These are phyloP conservation scores for Microbotryum violaceum DNA, from an alignment of 1,284 basidiomycete species.

Conservation along the genomic window DNA sequence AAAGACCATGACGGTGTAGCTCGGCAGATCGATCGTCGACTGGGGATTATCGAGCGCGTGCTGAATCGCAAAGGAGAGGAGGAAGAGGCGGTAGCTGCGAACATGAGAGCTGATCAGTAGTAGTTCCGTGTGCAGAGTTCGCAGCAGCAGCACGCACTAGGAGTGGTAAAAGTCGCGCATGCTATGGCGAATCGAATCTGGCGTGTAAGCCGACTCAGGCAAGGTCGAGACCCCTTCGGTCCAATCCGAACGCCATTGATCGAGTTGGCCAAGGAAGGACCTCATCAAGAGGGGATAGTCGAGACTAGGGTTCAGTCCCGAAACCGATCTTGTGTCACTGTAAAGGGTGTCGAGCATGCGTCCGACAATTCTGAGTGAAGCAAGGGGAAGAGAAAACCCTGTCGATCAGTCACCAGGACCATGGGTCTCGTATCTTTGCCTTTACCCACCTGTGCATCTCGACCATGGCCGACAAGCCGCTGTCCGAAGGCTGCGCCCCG, in stretches of 20 bases:
- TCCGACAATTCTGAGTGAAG: slow-evolving; percentile 8
- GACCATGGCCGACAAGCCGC: slow-evolving; percentile 39
- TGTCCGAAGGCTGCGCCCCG: slow-evolving; percentile 37
- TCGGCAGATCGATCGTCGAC: slow-evolving; percentile 33
- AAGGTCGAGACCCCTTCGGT: slow-evolving; percentile 6
- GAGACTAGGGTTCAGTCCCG: slow-evolving; percentile 42
- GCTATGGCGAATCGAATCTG: neutral
- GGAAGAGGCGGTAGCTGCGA: slow-evolving; percentile 29
- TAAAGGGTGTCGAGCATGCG: slow-evolving; percentile 43
- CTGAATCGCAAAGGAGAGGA: slow-evolving; percentile 43
- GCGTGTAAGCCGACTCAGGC: slow-evolving; percentile 1
- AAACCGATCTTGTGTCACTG: slow-evolving; percentile 42
- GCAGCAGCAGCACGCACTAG: slow-evolving; percentile 11
- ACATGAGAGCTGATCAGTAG: slow-evolving; percentile 15
- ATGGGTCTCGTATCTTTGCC: neutral
- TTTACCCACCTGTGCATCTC: slow-evolving; percentile 32
- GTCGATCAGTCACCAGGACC: neutral
- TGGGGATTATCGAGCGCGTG: slow-evolving; percentile 40
- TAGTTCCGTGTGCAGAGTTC: too few relatives aligned
- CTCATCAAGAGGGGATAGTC: slow-evolving; percentile 37
- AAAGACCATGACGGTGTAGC: slow-evolving; percentile 35
- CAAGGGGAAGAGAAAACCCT: neutral
- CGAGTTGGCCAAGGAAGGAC: slow-evolving; percentile 30
- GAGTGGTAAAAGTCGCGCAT: slow-evolving; percentile 24
- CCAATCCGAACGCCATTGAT: slow-evolving; percentile 31